These are phyloP conservation scores for Penicillium soppii DNA, from an alignment of 495 filamentous ascomycete species.

Conservation along the genomic window DNA sequence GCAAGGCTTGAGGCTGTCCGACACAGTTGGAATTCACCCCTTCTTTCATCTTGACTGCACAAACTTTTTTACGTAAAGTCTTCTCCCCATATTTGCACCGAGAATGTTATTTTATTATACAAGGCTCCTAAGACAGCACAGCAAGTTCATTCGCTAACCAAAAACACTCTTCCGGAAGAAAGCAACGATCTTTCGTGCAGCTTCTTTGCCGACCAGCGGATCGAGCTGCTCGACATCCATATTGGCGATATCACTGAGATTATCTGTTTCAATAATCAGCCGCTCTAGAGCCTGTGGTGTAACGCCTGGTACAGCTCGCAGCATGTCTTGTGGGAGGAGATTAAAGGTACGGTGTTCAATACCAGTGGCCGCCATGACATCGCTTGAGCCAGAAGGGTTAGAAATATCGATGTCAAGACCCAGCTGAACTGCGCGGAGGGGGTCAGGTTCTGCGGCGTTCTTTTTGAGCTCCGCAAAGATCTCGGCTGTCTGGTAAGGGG, in stretches of 20 bases:
- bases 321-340: constrained; percentile 79
- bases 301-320: constrained; percentile 82
- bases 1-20: too few species aligned
- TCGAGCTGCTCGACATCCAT: constrained; percentile 73
- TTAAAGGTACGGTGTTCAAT: constrained; percentile 58
- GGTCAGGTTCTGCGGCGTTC: constrained; percentile 84
- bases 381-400: constrained; percentile 51
- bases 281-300: constrained; percentile 70
- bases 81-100: too few species aligned
- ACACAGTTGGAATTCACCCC: too few species aligned
- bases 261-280: constrained; percentile 70
- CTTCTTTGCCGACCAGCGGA: constrained; percentile 74
- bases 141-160: too few species aligned
- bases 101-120: too few species aligned
- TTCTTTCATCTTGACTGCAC: too few species aligned
- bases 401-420: constrained; percentile 66
- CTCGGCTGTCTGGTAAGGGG: constrained; percentile 93
- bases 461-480: constrained; percentile 94
- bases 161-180: constrained; percentile 88
- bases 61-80: too few species aligned
- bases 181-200: constrained; percentile 69
- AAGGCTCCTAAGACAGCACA: too few species aligned
- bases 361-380: constrained; percentile 59
- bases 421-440: constrained; percentile 77
- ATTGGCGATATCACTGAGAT: constrained; percentile 82